Base-by-base conservation (phyloP, 768 basidiomycete genomes). In the Podaxis pistillaris region DNA sequence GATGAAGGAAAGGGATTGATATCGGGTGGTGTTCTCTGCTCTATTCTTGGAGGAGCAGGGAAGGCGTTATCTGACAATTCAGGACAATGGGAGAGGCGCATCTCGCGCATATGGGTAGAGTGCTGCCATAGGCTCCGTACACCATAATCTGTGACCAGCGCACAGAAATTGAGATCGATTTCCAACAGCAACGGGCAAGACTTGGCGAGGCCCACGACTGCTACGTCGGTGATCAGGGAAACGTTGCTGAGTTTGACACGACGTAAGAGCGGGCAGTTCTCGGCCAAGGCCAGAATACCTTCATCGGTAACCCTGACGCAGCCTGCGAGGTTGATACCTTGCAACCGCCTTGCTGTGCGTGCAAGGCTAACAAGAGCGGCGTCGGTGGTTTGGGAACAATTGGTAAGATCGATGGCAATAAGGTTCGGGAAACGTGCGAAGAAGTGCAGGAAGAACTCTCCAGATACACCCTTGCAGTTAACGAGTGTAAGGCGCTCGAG, bases 401-500 rank as follows among this genome's bases (percentile, higher is more conserved):
- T 86, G 0, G 87, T 89, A 58, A 96, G 83, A 75, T 97, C 96
- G 68, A 96, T 81, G 36, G 95, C 90, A 58, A 94, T 88, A 64
- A 97, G 79, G 64, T 89, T 87, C n/a, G 86, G 79, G 66, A 91
- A 89, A 63, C 74, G 80, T 4, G 86, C 83, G 6, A 98, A 81
- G 56, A 93, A 84, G 57, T 81, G 77, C 22, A 78, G 72, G 30
- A 98, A 83, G 4, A 84, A 81, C 15, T 81, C 79, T 61, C 88
- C 85, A 1, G 89, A 84, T 63, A 97, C 78, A 50, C 81, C 73
- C 51, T 80, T 81, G 74, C 93, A 94, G 66, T 88, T 89, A 69
- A 91, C 88, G 58, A 97, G 86, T 13, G 93, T 95, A 65, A 98
- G 83, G 56, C 95, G 88, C 75, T 97, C 96, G 56, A 96, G 83